Evolutionary conservation across 2,329 filamentous ascomycete species (phyloP), one percentile per base, ranked within the genome.

Genomic region (Talaromyces marneffei): DNA sequence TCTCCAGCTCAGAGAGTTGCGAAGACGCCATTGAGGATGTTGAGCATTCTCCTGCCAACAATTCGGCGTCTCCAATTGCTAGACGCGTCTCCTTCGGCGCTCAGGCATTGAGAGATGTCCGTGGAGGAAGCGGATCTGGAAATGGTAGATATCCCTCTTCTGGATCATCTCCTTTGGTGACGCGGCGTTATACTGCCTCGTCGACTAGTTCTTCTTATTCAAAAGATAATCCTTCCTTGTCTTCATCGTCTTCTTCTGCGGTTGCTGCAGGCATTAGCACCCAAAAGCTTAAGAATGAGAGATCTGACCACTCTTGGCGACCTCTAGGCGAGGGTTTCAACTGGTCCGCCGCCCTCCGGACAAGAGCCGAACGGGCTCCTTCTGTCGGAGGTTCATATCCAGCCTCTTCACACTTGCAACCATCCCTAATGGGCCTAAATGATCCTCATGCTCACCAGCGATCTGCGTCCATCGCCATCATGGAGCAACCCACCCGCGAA

Each of bases 301-400:
- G 64, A 70, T 76, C 75, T 77, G 75, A 77, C 74, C 57, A 66
- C 64, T 79, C 78, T 72, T 72, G 73, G 68, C 73, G 71, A 69
- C 66, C 64, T 65, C 78, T 85, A 92, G 89, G 91, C 83, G 91
- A 94, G 83, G 91, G 90, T 76, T 96, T 95, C 84, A 96, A 96
- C 79, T 96, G 93, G 89, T 91, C 91, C 73, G 93, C 97, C 81
- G 92, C 96, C 80, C 86, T 97, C 82, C 91, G 92, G 77, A 89
- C 87, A 71, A 89, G 92, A 74, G 92, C 92, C 70, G 91, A 96
- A 80, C 92, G 91, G 77, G 88, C 86, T 57, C 78, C 78, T 54
- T 80, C 78, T 57, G 64, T 79, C 62, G 70, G 75, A 33, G 68
- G 71, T 23, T 66, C 69, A 37, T 72, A 71, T 55, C 69, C 66